These are phyloP conservation scores for Pulveroboletus sp. DNA, from an alignment of 768 basidiomycete species.

Conservation along the genomic window DNA sequence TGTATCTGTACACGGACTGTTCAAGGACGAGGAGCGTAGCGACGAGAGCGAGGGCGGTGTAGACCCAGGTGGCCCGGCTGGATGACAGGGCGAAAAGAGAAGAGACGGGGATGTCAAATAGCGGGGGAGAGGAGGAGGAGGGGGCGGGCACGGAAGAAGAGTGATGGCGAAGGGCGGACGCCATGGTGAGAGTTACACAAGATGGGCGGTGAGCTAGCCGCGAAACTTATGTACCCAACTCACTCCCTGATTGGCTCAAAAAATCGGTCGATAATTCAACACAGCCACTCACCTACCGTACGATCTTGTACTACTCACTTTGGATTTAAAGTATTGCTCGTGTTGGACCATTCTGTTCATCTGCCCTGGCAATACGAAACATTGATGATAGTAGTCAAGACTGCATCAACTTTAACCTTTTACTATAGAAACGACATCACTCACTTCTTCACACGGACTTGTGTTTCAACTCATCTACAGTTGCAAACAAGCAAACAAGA, in stretches of 20 bases:
- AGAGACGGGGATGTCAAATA: constrained; percentile 46
- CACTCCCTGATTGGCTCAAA: constrained; percentile 21
- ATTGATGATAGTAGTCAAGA: too few species aligned
- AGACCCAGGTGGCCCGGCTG: constrained; percentile 48
- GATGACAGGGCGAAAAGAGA: constrained; percentile 39
- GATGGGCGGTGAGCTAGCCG: not conserved
- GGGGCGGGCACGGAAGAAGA: constrained; percentile 38
- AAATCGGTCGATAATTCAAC: constrained; percentile 23
- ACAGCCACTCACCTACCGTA: constrained; percentile 21
- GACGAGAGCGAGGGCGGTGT: constrained; percentile 67
- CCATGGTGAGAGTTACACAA: constrained; percentile 25
- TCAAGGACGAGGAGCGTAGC: constrained; percentile 79
- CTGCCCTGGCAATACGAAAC: too few species aligned
- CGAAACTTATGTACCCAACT: constrained; percentile 4
- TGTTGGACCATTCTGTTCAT: too few species aligned
- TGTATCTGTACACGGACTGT: constrained; percentile 83
- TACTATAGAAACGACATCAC: too few species aligned
- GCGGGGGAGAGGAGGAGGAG: constrained; percentile 36
- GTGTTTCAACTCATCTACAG: too few species aligned
- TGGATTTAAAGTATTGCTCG: too few species aligned
- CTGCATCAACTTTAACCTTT: too few species aligned
- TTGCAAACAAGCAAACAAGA: too few species aligned
- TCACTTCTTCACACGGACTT: too few species aligned
- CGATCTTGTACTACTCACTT: too few species aligned
- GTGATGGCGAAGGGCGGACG: constrained; percentile 28